These are phyloP conservation scores for Aspergillus sp. DNA, from an alignment of 2,329 filamentous ascomycete species.

Conservation along the genomic window DNA sequence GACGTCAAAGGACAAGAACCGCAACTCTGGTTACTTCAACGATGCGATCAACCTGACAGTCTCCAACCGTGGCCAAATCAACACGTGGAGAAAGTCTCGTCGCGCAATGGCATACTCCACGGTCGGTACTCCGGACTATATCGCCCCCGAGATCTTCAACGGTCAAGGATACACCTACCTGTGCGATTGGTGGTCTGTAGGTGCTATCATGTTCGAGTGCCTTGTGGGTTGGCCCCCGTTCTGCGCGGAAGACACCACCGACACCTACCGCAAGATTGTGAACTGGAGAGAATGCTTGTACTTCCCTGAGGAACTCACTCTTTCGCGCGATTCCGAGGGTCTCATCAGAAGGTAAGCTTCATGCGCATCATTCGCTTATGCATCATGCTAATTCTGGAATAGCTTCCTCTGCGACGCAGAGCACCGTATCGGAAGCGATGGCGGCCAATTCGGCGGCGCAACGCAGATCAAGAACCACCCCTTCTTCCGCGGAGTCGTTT, in stretches of 20 bases:
- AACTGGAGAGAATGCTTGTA: conserved; percentile 96
- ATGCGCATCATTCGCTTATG: neutral
- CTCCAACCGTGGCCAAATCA: conserved; percentile 96
- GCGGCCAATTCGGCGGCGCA: conserved; percentile 65
- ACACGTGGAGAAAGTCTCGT: conserved; percentile 96
- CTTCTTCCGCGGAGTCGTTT: conserved; percentile 97
- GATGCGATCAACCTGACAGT: conserved; percentile 98
- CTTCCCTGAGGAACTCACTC: conserved; percentile 91
- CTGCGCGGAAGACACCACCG: conserved; percentile 95
- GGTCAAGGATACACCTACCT: conserved; percentile 94
- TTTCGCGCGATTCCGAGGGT: conserved; percentile 86
- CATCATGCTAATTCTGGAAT: conserved; percentile 26
- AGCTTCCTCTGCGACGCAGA: conserved; percentile 94
- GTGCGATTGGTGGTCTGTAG: conserved; percentile 99
- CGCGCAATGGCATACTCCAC: conserved; percentile 97
- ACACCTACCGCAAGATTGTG: conserved; percentile 98
- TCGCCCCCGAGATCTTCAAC: conserved; percentile 96
- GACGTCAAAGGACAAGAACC: conserved; percentile 69
- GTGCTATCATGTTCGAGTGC: conserved; percentile 99
- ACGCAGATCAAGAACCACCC: conserved; percentile 90
- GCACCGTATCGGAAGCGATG: conserved; percentile 78
- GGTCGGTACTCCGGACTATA: conserved; percentile 97
- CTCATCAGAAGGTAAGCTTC: conserved; percentile 78
- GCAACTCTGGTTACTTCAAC: conserved; percentile 84
- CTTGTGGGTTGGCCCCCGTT: conserved; percentile 98